phyloP scores from a whole-genome alignment of 225 moss, liverwort and hornwort genomes.

The Pleurozium schreberi region DNA sequence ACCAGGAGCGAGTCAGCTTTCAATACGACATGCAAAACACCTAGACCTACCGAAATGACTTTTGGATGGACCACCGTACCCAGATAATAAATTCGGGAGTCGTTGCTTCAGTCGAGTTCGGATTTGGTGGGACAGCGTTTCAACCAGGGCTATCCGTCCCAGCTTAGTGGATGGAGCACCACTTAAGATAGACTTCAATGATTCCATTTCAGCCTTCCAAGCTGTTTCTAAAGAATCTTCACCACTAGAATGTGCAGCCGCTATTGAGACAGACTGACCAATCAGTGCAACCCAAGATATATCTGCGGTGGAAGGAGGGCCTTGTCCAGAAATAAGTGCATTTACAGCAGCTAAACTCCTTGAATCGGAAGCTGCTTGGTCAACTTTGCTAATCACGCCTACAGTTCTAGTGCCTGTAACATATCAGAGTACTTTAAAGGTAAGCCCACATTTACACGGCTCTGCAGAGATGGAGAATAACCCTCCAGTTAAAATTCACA shows the following conservation, averaged over 20 bases:
- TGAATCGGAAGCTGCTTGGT: constrained; percentile 90
- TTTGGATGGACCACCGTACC: constrained; percentile 30
- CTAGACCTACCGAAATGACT: neutral
- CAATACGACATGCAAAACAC: neutral
- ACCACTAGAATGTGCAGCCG: constrained; percentile 86
- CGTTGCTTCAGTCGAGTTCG: constrained; percentile 76
- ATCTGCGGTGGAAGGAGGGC: constrained; percentile 73
- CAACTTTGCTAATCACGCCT: constrained; percentile 98
- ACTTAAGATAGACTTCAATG: constrained; percentile 67
- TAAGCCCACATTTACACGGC: neutral
- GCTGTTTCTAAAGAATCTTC: constrained; percentile 94
- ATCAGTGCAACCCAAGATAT: constrained; percentile 97
- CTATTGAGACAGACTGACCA: constrained; percentile 96
- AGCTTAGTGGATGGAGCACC: constrained; percentile 71
- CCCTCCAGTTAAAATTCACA: neutral
- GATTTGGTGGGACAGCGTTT: constrained; percentile 76
- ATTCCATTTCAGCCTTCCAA: constrained; percentile 96
- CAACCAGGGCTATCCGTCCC: constrained; percentile 87
- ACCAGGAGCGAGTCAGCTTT: neutral
- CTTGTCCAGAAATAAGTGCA: constrained; percentile 95
- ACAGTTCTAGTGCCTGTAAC: constrained; percentile 82
- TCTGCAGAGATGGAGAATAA: neutral
- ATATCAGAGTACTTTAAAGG: neutral
- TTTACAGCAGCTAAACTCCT: constrained; percentile 98
- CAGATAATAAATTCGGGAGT: constrained; percentile 78